phyloP scores from a whole-genome alignment of 176 grass and related monocot genomes.

The Triticum monococcum region DNA sequence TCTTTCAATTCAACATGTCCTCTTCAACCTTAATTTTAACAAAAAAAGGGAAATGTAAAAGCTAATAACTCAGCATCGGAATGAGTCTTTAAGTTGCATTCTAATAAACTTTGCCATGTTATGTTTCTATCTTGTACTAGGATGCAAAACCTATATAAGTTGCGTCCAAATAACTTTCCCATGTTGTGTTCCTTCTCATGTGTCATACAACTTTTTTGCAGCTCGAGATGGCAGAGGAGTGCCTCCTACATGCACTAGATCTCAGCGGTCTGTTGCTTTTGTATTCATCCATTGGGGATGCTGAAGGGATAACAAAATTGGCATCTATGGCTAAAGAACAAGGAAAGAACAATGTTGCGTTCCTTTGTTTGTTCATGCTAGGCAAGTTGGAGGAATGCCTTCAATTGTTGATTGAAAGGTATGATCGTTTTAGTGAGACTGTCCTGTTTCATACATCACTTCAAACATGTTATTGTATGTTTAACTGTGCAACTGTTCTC shows the following conservation, averaged over 20 bases:
- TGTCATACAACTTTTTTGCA: constrained; percentile 45
- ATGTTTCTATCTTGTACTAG: not conserved
- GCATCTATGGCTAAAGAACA: constrained; percentile 79
- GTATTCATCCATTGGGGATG: constrained; percentile 91
- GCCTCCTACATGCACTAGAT: constrained; percentile 79
- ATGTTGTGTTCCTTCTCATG: constrained; percentile 13
- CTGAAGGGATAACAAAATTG: constrained; percentile 83
- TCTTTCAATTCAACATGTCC: not conserved
- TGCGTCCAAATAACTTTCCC: not conserved
- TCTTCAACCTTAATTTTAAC: constrained; percentile 13
- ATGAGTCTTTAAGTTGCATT: not conserved
- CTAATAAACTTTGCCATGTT: constrained; percentile 1
- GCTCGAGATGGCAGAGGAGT: constrained; percentile 97
- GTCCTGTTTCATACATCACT: not conserved
- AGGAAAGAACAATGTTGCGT: constrained; percentile 95
- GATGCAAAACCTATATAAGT: not conserved
- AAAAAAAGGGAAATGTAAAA: not conserved
- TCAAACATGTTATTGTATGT: constrained; percentile 4
- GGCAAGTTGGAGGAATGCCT: constrained; percentile 97
- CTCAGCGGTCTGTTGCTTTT: constrained; percentile 91
- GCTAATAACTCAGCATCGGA: not conserved
- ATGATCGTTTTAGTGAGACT: constrained; percentile 2
- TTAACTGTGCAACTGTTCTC: constrained; percentile 2
- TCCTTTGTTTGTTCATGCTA: constrained; percentile 96
- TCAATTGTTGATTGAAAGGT: constrained; percentile 92